Percentiles rank a stretch among this genome's conserved stretches.
These are phyloP conservation scores for Tetrapisispora arboricola DNA, from an alignment of 805 yeast species.

Conservation along the genomic window DNA sequence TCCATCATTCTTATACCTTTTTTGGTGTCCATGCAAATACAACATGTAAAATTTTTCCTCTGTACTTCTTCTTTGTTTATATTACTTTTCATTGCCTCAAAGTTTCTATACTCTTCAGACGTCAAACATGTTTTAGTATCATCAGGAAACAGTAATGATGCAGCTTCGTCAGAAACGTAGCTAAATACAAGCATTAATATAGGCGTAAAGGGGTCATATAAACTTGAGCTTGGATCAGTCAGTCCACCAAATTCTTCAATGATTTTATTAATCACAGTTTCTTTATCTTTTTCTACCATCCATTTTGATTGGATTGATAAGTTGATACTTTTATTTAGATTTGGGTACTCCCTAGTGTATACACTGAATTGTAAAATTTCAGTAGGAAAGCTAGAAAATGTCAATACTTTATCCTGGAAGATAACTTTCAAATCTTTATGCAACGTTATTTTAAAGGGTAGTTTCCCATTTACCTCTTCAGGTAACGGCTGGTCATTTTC, in stretches of 20 bases:
- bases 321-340: slow-evolving; percentile 7
- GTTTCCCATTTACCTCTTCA: slow-evolving; percentile 7
- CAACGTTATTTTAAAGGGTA: slow-evolving; percentile 12
- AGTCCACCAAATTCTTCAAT: slow-evolving; percentile 28
- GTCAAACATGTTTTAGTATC: slow-evolving; percentile 5
- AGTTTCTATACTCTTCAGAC: slow-evolving; percentile 11
- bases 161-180: slow-evolving; percentile 24
- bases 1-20: slow-evolving; percentile 35
- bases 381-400: slow-evolving; percentile 8
- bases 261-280: slow-evolving; percentile 13
- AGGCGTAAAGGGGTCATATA: slow-evolving; percentile 20
- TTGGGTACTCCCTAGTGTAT: slow-evolving; percentile 13
- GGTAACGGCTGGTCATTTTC: neutral
- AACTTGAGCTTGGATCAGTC: slow-evolving; percentile 10
- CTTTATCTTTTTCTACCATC: slow-evolving; percentile 18
- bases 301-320: slow-evolving; percentile 26
- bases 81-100: slow-evolving; percentile 17
- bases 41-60: slow-evolving; percentile 37
- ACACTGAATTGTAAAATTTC: slow-evolving; percentile 13
- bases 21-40: slow-evolving; percentile 43
- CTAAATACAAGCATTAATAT: slow-evolving; percentile 38
- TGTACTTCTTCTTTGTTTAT: slow-evolving; percentile 25
- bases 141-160: slow-evolving; percentile 9
- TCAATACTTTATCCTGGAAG: slow-evolving; percentile 5
- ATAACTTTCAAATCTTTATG: slow-evolving; percentile 8